Evolutionary conservation across 2,329 filamentous ascomycete genomes (phyloP), one percentile per base, ranked within the genome.

Genomic region (Metarhizium sp.): DNA sequence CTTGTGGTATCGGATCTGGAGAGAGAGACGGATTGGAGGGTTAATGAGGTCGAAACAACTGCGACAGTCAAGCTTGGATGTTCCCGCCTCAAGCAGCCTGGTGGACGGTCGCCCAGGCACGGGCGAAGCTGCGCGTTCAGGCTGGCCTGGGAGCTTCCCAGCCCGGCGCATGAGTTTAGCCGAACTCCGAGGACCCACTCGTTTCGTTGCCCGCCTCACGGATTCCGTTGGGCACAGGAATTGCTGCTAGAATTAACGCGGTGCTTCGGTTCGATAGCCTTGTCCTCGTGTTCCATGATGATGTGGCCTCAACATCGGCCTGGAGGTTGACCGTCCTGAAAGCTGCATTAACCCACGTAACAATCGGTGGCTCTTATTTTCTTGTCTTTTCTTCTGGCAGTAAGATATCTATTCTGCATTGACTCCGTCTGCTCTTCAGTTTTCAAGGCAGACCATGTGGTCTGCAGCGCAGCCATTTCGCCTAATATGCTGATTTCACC

Each of bases 81-180:
- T 67, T 66, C 63, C 62, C 62, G 62, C 63, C 45, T 25, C 30
- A 48, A 61, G 59, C 49, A 43, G 49, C 52, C 58, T 59, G 53
- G 45, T 14, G 20, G 45, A 13, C 25, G 45, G 61, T 59, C 60
- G 61, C 62, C 64, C 62, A 71, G 69, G 69, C 69, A 71, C 66
- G 58, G 45, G 62, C 63, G 61, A 62, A 70, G 68, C 69, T 71
- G 68, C 69, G 69, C 69, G 69, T 71, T 25, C 67, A 60, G 70
- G 67, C 66, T 69, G 58, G 55, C 58, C 51, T 55, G 48, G 47
- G 46, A 43, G 20, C 25, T 46, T 13, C 42, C 55, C 36, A 25
- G 6, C n/a, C 46, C 67, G 67, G 67, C 57, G 20, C 32, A 59
- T 60, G 2, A 57, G 52, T 64, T 70, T 60, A 38, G 62, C 68